Percentiles rank a stretch among this genome's conserved stretches.
phyloP scores from a whole-genome alignment of 768 basidiomycete genomes.

The Polyporus arcularius region DNA sequence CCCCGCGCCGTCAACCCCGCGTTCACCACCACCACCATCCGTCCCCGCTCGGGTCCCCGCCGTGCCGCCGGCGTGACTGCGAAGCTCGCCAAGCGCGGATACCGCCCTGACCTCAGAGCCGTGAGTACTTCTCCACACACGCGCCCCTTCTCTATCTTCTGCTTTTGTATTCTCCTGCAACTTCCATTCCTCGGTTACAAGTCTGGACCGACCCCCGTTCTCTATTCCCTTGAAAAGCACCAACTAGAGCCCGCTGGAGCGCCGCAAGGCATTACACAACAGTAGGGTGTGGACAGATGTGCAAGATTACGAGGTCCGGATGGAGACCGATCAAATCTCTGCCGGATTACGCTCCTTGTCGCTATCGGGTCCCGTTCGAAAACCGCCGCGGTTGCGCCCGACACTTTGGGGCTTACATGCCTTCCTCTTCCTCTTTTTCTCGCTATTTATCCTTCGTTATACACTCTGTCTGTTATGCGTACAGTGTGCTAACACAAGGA shows the following conservation, averaged over 20 bases:
- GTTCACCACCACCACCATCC: constrained; percentile 52
- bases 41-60: constrained; percentile 69
- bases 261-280: constrained; percentile 64
- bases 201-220: not conserved
- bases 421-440: constrained; percentile 21
- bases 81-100: constrained; percentile 60
- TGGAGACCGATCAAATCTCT: constrained; percentile 63
- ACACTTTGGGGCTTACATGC: constrained; percentile 73
- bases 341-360: constrained; percentile 62
- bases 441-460: constrained; percentile 9
- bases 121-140: constrained; percentile 48
- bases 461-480: not conserved
- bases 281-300: constrained; percentile 86
- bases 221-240: constrained; percentile 46
- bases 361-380: constrained; percentile 77
- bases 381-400: constrained; percentile 56
- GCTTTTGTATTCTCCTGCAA: not conserved
- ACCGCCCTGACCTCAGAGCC: constrained; percentile 75
- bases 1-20: constrained; percentile 51
- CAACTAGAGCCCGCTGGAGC: constrained; percentile 92
- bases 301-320: constrained; percentile 61
- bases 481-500: constrained; percentile 7
- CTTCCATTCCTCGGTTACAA: not conserved
- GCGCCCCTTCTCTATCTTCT: constrained; percentile 9
- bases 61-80: constrained; percentile 69